Base-by-base conservation (phyloP, 1,284 basidiomycete species). In the Gymnopus androsaceus region DNA sequence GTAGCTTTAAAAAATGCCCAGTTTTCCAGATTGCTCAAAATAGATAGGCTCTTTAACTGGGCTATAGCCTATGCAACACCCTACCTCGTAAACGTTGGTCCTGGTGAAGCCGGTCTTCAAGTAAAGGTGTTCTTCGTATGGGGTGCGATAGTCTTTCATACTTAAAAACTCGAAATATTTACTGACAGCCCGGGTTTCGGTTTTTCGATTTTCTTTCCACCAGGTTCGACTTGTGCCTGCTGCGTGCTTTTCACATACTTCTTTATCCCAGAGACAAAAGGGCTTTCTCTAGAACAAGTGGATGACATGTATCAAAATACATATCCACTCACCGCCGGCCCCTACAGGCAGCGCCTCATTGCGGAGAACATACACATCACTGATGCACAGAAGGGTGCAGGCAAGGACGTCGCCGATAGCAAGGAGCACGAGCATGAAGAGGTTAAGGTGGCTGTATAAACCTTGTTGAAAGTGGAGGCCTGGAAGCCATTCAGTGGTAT, bases 61-160 rank as follows among this genome's bases (percentile, higher is more conserved):
- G 83, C 72, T 58, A 85, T 89, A 61, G 78, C 69, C 60, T 78
- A 77, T 67, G 80, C 80, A 61, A 79, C 88, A 0, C 92, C 92
- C 5, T 94, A 88, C 77, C 79, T 94, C 60, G 92, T 94, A 64
- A 78, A 86, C 70, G 57, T 59, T 0, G 72, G 67, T 21, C 57
- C 67, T 1, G 85, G 84, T 36, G 75, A 78, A 47, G 85, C 84
- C 15, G 83, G 85, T 65, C 83, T 94, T 51, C 77, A 83, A 47
- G 79, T 83, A 52, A 92, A 90, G 72, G 92, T 95, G 66, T 95
- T 95, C 85, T 95, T 93, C 79, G 79, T 95, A 70, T 94, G 93
- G 92, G 90, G 90, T 56, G n/a, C n/a, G n/a, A n/a, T n/a, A n/a
- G n/a, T n/a, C n/a, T n/a, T n/a, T n/a, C n/a, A n/a, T n/a, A n/a